Evolutionary conservation across 495 filamentous ascomycete genomes (phyloP).

Genomic region (Penicillium cosmopolitanum): DNA sequence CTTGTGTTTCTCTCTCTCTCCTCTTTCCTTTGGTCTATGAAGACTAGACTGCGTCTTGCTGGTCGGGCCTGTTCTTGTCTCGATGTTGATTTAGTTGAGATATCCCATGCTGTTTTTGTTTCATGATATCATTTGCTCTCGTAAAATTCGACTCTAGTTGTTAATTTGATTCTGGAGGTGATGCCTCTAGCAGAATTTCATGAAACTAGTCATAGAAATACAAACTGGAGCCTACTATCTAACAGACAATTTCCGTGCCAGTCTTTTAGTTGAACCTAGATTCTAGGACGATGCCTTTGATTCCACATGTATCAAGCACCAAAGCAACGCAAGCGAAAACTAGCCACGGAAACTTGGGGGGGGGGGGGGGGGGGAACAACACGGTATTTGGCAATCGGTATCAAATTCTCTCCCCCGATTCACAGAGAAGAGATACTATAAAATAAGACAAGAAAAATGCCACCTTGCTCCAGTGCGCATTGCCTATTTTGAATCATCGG

Average conservation of each 20-base stretch:
- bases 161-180: too few relatives aligned
- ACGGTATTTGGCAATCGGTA: not conserved
- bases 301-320: not conserved
- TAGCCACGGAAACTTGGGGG: not conserved
- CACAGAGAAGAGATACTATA: not conserved
- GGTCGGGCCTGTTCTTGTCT: slow-evolving; percentile 7
- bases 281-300: too few relatives aligned
- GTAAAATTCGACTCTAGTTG: not conserved
- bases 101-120: slow-evolving; percentile 30
- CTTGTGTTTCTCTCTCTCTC: slow-evolving; percentile 5
- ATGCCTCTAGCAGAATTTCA: not conserved
- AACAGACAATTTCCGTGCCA: too few relatives aligned
- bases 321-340: not conserved
- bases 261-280: too few relatives aligned
- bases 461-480: not conserved
- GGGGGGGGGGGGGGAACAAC: too few relatives aligned
- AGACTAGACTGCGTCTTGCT: slow-evolving; percentile 7
- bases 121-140: not conserved
- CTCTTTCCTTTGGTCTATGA: slow-evolving; percentile 6
- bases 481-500: slow-evolving; percentile 2
- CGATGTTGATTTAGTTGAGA: slow-evolving; percentile 20
- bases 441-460: not conserved
- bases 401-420: not conserved
- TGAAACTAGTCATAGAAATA: not conserved
- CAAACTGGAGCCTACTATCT: too few relatives aligned